Conservation (phyloP, 108 stramenopile genomes). For the Fragilaria crotonensis region DNA sequence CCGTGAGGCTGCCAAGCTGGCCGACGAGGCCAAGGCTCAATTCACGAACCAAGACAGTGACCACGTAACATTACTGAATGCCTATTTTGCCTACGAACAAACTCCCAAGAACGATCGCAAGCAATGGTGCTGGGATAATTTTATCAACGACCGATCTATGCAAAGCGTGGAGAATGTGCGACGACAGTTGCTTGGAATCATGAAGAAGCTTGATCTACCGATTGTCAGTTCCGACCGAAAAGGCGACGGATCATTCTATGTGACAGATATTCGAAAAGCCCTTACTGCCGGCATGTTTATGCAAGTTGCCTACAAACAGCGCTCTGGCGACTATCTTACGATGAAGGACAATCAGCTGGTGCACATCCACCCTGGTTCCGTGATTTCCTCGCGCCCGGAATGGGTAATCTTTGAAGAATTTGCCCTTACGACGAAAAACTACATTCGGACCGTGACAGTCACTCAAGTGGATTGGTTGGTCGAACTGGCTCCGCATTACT, state of each 20-base stretch:
- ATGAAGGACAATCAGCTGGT: slow-evolving; percentile 99
- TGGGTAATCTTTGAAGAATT: slow-evolving; percentile 99
- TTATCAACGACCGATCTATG: slow-evolving; percentile 92
- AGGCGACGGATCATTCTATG: slow-evolving; percentile 79
- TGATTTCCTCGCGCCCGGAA: slow-evolving; percentile 85
- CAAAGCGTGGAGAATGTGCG: slow-evolving; percentile 85
- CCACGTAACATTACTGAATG: slow-evolving; percentile 95
- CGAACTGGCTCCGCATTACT: slow-evolving; percentile 97
- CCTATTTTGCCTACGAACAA: slow-evolving; percentile 85
- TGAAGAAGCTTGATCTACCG: slow-evolving; percentile 83
- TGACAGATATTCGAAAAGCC: slow-evolving; percentile 85
- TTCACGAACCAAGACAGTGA: slow-evolving; percentile 94
- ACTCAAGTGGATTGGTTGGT: slow-evolving; percentile 95
- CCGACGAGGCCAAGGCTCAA: slow-evolving; percentile 98
- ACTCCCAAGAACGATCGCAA: slow-evolving; percentile 76
- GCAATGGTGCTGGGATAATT: slow-evolving; percentile 99
- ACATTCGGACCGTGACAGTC: slow-evolving; percentile 93
- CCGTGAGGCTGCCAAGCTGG: slow-evolving; percentile 89
- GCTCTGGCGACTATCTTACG: slow-evolving; percentile 92
- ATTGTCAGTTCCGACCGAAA: slow-evolving; percentile 75
- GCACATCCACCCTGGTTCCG: slow-evolving; percentile 90
- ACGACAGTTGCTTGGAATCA: slow-evolving; percentile 84
- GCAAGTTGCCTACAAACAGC: slow-evolving; percentile 94
- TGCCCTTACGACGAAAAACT: slow-evolving; percentile 96
- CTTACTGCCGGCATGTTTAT: slow-evolving; percentile 90